A percentile compares a stretch with the other conserved stretches of the same genome.
These are phyloP conservation scores for Chlamydomonas urium DNA, from an alignment of 139 green algal genomes.

Conservation along the genomic window DNA sequence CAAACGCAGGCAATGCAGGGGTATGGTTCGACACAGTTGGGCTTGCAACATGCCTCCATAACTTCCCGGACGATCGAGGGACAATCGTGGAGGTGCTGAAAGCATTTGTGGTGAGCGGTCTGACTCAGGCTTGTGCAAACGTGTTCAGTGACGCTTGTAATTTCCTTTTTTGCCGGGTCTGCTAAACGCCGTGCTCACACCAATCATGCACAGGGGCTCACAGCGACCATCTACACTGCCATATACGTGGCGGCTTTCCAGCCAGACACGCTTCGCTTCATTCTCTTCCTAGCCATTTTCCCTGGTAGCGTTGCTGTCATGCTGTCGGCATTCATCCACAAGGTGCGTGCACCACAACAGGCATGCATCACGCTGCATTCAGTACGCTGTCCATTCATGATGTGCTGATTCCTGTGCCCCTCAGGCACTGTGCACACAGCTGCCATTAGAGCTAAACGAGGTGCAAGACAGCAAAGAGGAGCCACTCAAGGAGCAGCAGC, in stretches of 20 bases:
- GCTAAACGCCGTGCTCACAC: too few relatives aligned
- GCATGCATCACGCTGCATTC: too few relatives aligned
- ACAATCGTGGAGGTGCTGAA: slow-evolving; percentile 77
- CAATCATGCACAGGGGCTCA: slow-evolving; percentile 37
- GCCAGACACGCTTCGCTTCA: slow-evolving; percentile 26
- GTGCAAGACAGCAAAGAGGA: too few relatives aligned
- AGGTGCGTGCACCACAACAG: too few relatives aligned
- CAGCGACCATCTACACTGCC: slow-evolving; percentile 49
- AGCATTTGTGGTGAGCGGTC: slow-evolving; percentile 21
- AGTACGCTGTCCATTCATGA: too few relatives aligned
- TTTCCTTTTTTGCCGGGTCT: too few relatives aligned
- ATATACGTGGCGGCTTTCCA: slow-evolving; percentile 43
- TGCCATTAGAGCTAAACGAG: too few relatives aligned
- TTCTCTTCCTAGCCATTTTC: slow-evolving; percentile 52
- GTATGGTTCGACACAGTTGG: slow-evolving; percentile 67
- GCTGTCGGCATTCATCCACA: slow-evolving; percentile 45
- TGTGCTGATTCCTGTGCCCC: too few relatives aligned
- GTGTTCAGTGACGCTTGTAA: too few relatives aligned
- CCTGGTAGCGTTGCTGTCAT: slow-evolving; percentile 28
- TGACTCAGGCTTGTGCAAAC: too few relatives aligned
- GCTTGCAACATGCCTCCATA: slow-evolving; percentile 73
- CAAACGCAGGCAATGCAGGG: slow-evolving; percentile 52
- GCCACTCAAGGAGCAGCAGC: too few relatives aligned
- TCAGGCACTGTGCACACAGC: too few relatives aligned
- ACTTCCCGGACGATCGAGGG: slow-evolving; percentile 74